Percentiles rank a stretch among this genome's conserved stretches.
Evolutionary conservation across 2,329 filamentous ascomycete genomes (phyloP).

Genomic region (Verticillium dahliae): DNA sequence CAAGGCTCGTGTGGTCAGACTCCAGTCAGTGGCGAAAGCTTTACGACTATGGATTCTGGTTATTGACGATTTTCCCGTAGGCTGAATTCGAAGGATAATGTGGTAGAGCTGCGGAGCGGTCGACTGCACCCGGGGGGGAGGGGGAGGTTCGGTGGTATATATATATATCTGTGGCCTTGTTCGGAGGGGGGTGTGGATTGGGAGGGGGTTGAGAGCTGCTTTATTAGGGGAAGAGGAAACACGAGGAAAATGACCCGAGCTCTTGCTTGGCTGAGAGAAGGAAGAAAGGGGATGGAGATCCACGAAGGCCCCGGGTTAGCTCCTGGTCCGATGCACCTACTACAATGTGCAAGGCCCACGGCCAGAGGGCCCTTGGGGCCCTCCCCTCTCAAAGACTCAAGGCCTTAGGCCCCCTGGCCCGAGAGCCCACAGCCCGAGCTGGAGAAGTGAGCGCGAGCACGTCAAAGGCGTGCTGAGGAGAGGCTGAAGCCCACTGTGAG

Average conservation of each 20-base stretch:
- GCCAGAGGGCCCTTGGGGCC: not conserved
- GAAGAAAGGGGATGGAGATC: not conserved
- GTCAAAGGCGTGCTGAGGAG: not conserved
- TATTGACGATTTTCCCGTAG: not conserved
- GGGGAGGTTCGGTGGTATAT: not conserved
- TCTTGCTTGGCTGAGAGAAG: not conserved
- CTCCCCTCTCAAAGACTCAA: too few relatives aligned
- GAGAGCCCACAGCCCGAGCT: not conserved
- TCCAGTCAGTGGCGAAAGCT: not conserved
- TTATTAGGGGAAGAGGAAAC: not conserved
- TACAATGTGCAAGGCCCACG: not conserved
- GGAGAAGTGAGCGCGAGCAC: not conserved
- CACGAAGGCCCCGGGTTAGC: not conserved
- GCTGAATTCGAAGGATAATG: not conserved
- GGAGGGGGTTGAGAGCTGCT: not conserved
- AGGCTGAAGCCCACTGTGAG: not conserved
- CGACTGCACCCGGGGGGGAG: not conserved
- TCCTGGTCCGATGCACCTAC: not conserved
- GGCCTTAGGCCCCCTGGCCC: too few relatives aligned
- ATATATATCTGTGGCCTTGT: not conserved
- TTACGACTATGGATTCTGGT: not conserved
- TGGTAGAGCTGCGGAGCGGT: not conserved
- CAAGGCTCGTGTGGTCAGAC: not conserved
- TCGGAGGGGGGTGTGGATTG: not conserved
- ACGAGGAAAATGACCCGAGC: not conserved